Percentiles rank a stretch among this genome's conserved stretches.
Conservation (phyloP, 371 early-diverging fungal genomes). For the Zychaea mexicana region DNA sequence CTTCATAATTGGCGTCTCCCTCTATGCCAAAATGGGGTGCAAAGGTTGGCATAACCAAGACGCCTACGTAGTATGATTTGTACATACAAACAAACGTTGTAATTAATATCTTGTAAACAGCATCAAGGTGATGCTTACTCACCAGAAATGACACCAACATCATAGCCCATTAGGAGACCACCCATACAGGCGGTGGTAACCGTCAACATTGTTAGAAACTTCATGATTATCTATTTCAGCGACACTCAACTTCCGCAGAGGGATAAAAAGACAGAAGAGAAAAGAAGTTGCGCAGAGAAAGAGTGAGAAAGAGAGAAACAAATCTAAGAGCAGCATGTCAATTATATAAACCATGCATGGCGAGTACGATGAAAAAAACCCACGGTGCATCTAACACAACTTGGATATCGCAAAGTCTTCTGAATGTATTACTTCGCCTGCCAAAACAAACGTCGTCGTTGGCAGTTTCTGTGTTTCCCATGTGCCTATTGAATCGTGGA, state of each 20-base stretch:
- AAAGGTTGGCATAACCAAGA: slow-evolving; percentile 49
- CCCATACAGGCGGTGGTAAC: slow-evolving; percentile 44
- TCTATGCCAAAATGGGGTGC: slow-evolving; percentile 35
- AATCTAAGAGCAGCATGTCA: neutral
- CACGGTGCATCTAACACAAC: no score
- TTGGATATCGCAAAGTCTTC: neutral
- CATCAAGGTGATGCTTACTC: neutral
- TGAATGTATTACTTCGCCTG: neutral
- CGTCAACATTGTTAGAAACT: slow-evolving; percentile 33
- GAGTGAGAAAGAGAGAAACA: neutral
- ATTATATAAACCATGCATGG: no score
- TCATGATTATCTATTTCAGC: slow-evolving; percentile 21
- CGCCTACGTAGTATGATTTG: slow-evolving; percentile 25
- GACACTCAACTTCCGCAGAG: no score
- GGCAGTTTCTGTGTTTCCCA: neutral
- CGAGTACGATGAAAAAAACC: no score
- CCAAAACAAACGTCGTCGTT: neutral
- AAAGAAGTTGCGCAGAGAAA: neutral
- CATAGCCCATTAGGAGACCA: slow-evolving; percentile 53
- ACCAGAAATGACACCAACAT: slow-evolving; percentile 35
- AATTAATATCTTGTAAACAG: no score
- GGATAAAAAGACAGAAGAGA: neutral
- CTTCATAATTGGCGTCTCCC: slow-evolving; percentile 23
- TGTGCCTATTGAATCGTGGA: neutral
- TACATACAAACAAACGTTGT: no score